phyloP scores from a whole-genome alignment of 257 asterid genomes.

The Solanum appendiculatum region DNA sequence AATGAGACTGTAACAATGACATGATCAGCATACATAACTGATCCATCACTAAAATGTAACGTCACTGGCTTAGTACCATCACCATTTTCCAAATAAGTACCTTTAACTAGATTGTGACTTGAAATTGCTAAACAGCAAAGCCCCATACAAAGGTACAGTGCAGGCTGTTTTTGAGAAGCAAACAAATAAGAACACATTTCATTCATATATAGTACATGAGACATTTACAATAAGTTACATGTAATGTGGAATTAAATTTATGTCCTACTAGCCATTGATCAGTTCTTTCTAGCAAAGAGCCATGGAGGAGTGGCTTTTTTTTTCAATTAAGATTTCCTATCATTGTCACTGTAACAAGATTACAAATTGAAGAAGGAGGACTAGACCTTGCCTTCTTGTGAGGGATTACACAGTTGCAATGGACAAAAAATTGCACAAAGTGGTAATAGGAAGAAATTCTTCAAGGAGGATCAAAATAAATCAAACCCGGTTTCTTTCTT shows the following conservation, averaged over 20 bases:
- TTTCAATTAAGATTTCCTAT: too few relatives aligned
- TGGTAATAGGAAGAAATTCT: background rate
- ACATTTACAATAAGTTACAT: background rate
- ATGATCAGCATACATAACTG: constrained; percentile 52
- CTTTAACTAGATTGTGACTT: background rate
- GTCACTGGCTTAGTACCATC: constrained; percentile 24
- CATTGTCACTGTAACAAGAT: too few relatives aligned
- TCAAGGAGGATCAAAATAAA: background rate
- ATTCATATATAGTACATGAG: background rate
- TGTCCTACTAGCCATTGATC: background rate
- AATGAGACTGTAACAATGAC: constrained; percentile 75
- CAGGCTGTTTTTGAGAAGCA: background rate
- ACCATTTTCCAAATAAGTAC: background rate
- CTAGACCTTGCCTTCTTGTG: background rate
- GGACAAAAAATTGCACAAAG: background rate
- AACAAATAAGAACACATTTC: background rate
- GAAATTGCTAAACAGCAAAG: background rate
- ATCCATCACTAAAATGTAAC: constrained; percentile 62
- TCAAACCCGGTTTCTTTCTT: background rate
- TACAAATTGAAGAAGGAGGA: too few relatives aligned
- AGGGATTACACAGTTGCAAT: background rate
- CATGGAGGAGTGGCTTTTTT: too few relatives aligned
- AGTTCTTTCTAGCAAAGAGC: too few relatives aligned
- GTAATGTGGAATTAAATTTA: background rate
- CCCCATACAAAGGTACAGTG: background rate